Percentiles rank a stretch among this genome's conserved stretches.
Conservation (phyloP, 108 stramenopile species). For the Cyclostephanos invisitatus region DNA sequence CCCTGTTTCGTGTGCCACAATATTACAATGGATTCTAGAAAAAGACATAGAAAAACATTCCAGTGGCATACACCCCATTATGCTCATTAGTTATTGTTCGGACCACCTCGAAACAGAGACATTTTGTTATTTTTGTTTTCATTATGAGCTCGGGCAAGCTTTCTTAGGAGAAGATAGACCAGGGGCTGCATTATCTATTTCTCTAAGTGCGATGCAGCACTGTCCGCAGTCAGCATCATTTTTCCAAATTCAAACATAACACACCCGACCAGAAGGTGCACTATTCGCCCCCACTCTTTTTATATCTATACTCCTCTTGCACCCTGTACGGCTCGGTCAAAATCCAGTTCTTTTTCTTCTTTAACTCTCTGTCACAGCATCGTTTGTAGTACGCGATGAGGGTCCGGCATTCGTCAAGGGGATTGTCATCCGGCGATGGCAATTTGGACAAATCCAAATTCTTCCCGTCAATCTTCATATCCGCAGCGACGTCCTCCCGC, state of each 20-base stretch:
- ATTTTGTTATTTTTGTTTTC: too few species aligned
- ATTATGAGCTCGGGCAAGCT: too few species aligned
- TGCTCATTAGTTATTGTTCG: too few species aligned
- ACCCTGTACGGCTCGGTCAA: conserved; percentile 86
- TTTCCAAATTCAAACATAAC: not conserved
- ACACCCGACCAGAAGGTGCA: not conserved
- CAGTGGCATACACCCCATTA: too few species aligned
- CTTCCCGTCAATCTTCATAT: conserved; percentile 39
- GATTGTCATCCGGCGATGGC: conserved; percentile 77
- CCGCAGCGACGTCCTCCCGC: conserved; percentile 36
- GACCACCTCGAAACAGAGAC: too few species aligned
- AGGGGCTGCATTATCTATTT: too few species aligned
- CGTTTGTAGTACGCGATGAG: conserved; percentile 79
- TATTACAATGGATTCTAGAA: too few species aligned
- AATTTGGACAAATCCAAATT: conserved; percentile 41
- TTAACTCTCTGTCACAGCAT: conserved; percentile 84
- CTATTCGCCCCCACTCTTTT: conserved; percentile 20
- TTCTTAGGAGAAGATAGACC: too few species aligned
- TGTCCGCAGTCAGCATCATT: too few species aligned
- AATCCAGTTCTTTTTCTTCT: conserved; percentile 87
- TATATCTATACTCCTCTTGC: conserved; percentile 88
- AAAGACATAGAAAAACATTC: too few species aligned
- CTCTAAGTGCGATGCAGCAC: not conserved
- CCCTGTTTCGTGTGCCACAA: too few species aligned
- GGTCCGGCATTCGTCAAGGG: conserved; percentile 76